phyloP scores from a whole-genome alignment of 371 early-diverging fungal genomes.

The Apophysomyces trapeziformis region DNA sequence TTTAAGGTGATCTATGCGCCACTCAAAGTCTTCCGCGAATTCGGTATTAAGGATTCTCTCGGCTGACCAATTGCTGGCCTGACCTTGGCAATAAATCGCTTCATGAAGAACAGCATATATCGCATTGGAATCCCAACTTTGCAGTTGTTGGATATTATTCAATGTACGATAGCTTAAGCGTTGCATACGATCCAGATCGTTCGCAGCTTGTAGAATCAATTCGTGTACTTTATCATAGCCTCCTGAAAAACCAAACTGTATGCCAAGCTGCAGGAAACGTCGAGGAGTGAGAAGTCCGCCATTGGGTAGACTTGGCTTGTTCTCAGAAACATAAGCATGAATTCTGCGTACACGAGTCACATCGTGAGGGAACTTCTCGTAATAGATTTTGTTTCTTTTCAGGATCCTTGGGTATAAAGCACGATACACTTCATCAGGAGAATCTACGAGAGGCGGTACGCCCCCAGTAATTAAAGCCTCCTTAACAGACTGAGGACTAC shows the following conservation, averaged over 20 bases:
- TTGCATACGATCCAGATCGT: slow-evolving; percentile 55
- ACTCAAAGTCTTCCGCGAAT: slow-evolving; percentile 57
- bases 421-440: slow-evolving; percentile 68
- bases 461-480: slow-evolving; percentile 76
- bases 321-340: slow-evolving; percentile 52
- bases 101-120: slow-evolving; percentile 77
- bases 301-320: slow-evolving; percentile 60
- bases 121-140: slow-evolving; percentile 65
- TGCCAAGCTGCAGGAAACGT: slow-evolving; percentile 75
- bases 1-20: slow-evolving; percentile 44
- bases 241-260: slow-evolving; percentile 67
- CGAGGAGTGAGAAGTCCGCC: slow-evolving; percentile 71
- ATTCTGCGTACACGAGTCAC: slow-evolving; percentile 66
- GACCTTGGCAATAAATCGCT: slow-evolving; percentile 71
- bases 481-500: slow-evolving; percentile 63
- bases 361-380: slow-evolving; percentile 67
- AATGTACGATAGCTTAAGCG: slow-evolving; percentile 58
- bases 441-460: slow-evolving; percentile 69
- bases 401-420: slow-evolving; percentile 66
- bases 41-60: slow-evolving; percentile 56
- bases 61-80: slow-evolving; percentile 70
- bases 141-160: slow-evolving; percentile 40
- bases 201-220: slow-evolving; percentile 54
- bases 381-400: slow-evolving; percentile 66
- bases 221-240: slow-evolving; percentile 72